Evolutionary conservation across 805 yeast genomes (phyloP).

Genomic region (Candida easanensis): DNA sequence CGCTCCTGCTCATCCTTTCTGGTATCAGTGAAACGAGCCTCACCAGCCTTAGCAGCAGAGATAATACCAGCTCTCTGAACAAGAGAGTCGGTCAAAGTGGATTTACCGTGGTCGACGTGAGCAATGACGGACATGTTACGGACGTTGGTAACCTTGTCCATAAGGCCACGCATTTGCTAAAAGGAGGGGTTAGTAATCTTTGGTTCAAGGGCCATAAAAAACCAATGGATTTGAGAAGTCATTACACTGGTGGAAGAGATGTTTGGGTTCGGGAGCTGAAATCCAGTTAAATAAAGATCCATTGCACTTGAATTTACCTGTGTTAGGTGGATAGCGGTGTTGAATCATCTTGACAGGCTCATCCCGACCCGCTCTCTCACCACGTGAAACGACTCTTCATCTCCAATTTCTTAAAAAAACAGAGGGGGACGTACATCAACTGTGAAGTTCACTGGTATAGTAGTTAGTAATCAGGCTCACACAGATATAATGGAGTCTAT

Average conservation of each 20-base stretch:
- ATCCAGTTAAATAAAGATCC: too few species aligned
- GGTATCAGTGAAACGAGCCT: constrained; percentile 99
- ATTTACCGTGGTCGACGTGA: constrained; percentile 99
- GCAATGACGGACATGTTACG: constrained; percentile 99
- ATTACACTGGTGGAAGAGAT: background rate
- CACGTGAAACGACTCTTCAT: background rate
- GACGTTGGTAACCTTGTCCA: constrained; percentile 99
- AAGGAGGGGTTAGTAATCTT: constrained; percentile 19
- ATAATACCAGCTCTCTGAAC: constrained; percentile 99
- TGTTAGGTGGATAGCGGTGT: background rate
- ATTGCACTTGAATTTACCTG: too few species aligned
- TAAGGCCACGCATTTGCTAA: constrained; percentile 93
- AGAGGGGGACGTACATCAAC: constrained; percentile 38
- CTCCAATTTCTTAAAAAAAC: background rate
- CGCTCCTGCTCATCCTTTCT: constrained; percentile 99
- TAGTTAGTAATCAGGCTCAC: constrained; percentile 20
- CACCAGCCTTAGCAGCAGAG: constrained; percentile 99
- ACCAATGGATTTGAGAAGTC: background rate
- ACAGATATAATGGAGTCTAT: background rate
- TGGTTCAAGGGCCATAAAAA: background rate
- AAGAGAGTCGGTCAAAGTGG: constrained; percentile 98
- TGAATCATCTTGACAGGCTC: too few species aligned
- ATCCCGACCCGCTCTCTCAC: too few species aligned
- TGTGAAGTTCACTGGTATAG: constrained; percentile 48
- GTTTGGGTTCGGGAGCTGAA: too few species aligned